phyloP scores from a whole-genome alignment of 1,284 basidiomycete species.

The Vanrija pseudolonga region DNA sequence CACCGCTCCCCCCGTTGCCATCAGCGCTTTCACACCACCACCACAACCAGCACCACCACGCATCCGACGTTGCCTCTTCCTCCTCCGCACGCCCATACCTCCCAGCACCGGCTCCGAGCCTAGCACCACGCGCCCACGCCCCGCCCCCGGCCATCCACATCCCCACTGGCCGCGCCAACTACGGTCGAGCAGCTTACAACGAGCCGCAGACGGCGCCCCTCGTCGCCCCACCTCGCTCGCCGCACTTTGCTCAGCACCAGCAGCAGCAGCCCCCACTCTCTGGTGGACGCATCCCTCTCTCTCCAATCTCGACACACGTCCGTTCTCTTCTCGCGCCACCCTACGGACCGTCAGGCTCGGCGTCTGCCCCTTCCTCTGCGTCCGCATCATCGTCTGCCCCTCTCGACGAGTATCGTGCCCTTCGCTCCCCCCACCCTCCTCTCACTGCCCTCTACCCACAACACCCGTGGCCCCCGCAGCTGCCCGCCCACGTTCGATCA shows the following conservation, averaged over 20 bases:
- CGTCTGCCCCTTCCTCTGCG: neutral
- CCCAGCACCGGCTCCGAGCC: conserved; percentile 7
- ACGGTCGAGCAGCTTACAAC: neutral
- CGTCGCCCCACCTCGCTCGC: conserved; percentile 5
- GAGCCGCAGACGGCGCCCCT: conserved; percentile 10
- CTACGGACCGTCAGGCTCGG: neutral
- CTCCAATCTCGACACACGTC: neutral
- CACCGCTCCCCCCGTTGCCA: neutral
- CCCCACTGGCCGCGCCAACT: neutral
- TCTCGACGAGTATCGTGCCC: conserved; percentile 25
- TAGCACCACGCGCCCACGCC: conserved; percentile 9
- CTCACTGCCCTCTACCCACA: conserved; percentile 33
- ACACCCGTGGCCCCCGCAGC: conserved; percentile 17
- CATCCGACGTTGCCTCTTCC: neutral
- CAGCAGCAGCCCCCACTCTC: neutral
- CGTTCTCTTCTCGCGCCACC: neutral
- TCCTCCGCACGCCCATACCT: conserved; percentile 2
- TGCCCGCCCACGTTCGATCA: conserved; percentile 1
- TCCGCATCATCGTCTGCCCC: conserved; percentile 13
- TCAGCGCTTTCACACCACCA: neutral
- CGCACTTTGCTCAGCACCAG: neutral
- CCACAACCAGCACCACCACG: neutral
- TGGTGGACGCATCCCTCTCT: neutral
- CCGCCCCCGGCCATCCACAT: conserved; percentile 13
- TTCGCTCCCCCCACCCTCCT: conserved; percentile 43